A percentile compares a stretch with the other conserved stretches of the same genome.
Evolutionary conservation across 331 rosid species (phyloP).

Genomic region (Acacia pycnantha): DNA sequence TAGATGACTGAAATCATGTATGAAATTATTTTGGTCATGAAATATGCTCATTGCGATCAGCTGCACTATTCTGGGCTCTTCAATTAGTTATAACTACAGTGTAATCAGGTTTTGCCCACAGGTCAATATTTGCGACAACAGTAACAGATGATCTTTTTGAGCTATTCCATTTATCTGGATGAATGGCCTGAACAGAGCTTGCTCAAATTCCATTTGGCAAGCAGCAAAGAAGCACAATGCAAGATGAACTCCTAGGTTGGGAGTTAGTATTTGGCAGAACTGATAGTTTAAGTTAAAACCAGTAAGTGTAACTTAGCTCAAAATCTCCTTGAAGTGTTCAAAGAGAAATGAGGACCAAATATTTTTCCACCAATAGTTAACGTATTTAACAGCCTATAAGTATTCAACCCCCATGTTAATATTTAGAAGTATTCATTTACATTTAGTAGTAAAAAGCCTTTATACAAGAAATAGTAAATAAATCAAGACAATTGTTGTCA

Average conservation of each 20-base stretch:
- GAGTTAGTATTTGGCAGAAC: neutral
- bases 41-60: neutral
- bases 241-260: neutral
- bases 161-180: neutral
- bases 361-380: neutral
- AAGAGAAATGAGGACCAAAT: conserved; percentile 9
- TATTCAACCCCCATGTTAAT: neutral
- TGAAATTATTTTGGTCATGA: conserved; percentile 8
- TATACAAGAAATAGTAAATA: neutral
- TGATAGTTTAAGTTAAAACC: neutral
- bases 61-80: neutral
- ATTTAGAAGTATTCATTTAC: neutral
- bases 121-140: neutral
- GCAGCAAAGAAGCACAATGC: neutral
- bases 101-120: neutral
- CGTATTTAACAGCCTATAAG: neutral
- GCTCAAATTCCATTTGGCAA: neutral
- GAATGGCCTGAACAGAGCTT: neutral
- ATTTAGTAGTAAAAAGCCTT: neutral
- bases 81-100: neutral
- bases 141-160: neutral
- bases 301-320: neutral
- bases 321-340: neutral
- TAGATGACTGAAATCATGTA: neutral
- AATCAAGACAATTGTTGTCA: conserved; percentile 6